Evolutionary conservation across 2,329 filamentous ascomycete species (phyloP).

Genomic region (Aspergillus amoenus): DNA sequence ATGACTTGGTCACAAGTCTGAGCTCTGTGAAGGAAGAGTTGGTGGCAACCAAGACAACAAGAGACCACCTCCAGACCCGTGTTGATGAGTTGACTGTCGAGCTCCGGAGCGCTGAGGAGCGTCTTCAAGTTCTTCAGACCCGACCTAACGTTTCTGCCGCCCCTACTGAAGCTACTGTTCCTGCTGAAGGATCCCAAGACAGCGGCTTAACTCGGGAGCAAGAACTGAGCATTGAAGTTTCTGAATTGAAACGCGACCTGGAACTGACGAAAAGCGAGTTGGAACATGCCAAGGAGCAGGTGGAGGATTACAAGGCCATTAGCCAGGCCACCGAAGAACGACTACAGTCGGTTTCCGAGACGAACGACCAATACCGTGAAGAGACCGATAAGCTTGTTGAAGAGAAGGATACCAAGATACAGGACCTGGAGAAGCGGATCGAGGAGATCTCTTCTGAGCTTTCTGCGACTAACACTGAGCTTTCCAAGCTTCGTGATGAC

Average conservation of each 20-base stretch:
- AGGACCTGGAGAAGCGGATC: slow-evolving; percentile 77
- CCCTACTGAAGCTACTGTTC: slow-evolving; percentile 38
- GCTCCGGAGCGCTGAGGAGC: slow-evolving; percentile 84
- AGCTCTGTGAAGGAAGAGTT: slow-evolving; percentile 82
- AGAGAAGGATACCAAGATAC: slow-evolving; percentile 76
- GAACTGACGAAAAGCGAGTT: slow-evolving; percentile 78
- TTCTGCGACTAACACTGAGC: slow-evolving; percentile 74
- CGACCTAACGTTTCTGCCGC: slow-evolving; percentile 65
- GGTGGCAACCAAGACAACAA: slow-evolving; percentile 78
- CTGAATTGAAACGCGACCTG: slow-evolving; percentile 82
- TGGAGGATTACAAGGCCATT: slow-evolving; percentile 84
- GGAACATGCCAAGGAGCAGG: slow-evolving; percentile 75
- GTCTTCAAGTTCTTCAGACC: slow-evolving; percentile 77
- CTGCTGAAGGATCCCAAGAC: slow-evolving; percentile 53
- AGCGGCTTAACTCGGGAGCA: slow-evolving; percentile 66
- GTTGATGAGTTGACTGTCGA: slow-evolving; percentile 89
- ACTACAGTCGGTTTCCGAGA: slow-evolving; percentile 72
- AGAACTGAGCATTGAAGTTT: slow-evolving; percentile 78
- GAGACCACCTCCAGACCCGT: slow-evolving; percentile 83
- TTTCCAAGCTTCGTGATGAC: slow-evolving; percentile 75
- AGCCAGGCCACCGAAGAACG: slow-evolving; percentile 86
- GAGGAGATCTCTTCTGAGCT: slow-evolving; percentile 83
- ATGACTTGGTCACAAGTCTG: slow-evolving; percentile 80
- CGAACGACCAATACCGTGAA: slow-evolving; percentile 82
- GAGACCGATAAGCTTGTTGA: slow-evolving; percentile 75